A percentile compares a stretch with the other conserved stretches of the same genome.
Evolutionary conservation across 2,329 filamentous ascomycete species (phyloP).

Genomic region (Macroventuria anomochaeta): DNA sequence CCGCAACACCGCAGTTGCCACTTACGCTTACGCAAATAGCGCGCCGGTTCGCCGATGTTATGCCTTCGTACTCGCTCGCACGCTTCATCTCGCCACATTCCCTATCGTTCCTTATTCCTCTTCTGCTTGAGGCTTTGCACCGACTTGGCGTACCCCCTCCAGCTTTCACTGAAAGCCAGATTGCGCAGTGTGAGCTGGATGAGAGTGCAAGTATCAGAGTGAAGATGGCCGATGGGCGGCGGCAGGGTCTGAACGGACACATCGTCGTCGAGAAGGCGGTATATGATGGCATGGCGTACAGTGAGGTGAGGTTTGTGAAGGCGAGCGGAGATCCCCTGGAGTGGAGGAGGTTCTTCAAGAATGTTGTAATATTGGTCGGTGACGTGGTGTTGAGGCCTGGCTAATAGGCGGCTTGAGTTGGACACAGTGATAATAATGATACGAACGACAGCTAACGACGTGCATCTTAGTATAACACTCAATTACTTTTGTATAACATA

Average conservation of each 20-base stretch:
- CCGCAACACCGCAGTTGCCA: conserved; percentile 76
- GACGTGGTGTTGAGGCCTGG: conserved; percentile 71
- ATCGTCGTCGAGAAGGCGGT: conserved; percentile 75
- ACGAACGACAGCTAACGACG: neutral
- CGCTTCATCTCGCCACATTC: conserved; percentile 90
- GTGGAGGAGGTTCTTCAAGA: conserved; percentile 97
- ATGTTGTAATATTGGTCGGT: conserved; percentile 84
- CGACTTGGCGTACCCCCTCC: conserved; percentile 81
- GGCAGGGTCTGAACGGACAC: conserved; percentile 76
- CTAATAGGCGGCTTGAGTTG: conserved; percentile 9
- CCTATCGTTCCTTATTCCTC: conserved; percentile 75
- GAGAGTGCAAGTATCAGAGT: conserved; percentile 72
- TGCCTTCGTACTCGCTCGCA: conserved; percentile 84
- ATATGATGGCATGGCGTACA: conserved; percentile 68
- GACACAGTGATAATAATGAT: conserved; percentile 7
- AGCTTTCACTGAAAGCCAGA: conserved; percentile 38
- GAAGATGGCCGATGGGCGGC: conserved; percentile 73
- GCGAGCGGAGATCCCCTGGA: conserved; percentile 94
- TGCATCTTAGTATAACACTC: neutral
- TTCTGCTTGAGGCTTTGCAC: conserved; percentile 81
- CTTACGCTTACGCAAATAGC: conserved; percentile 88
- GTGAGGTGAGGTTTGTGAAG: conserved; percentile 89
- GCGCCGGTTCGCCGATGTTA: conserved; percentile 85
- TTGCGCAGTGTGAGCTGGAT: conserved; percentile 49
- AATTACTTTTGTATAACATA: no score